A percentile compares a stretch with the other conserved stretches of the same genome.
Conservation (phyloP, 2,329 filamentous ascomycete species). For the Neonectria magnoliae region DNA sequence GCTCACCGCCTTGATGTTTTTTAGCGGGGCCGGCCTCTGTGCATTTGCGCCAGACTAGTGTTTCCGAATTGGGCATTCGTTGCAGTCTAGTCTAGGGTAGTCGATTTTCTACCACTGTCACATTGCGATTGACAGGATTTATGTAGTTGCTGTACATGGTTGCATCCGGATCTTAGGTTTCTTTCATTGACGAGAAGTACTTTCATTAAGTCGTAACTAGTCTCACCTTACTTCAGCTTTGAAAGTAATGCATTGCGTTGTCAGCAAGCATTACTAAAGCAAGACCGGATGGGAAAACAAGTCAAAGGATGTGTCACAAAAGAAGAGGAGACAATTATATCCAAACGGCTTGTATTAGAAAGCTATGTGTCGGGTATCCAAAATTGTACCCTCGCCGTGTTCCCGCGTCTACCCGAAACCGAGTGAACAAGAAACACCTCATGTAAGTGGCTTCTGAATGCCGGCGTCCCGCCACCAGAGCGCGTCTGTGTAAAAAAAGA, state of each 20-base stretch:
- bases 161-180: no score
- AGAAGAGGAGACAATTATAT: not conserved
- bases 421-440: conserved; percentile 5
- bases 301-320: not conserved
- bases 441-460: conserved; percentile 29
- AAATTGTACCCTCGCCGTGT: not conserved
- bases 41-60: not conserved
- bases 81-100: not conserved
- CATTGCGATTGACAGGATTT: not conserved
- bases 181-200: no score
- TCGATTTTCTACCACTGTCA: not conserved
- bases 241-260: no score
- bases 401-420: conserved; percentile 12
- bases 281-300: no score
- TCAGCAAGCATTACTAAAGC: no score
- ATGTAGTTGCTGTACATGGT: not conserved
- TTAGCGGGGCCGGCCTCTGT: conserved; percentile 31
- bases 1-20: conserved; percentile 43
- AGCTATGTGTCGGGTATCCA: conserved; percentile 14
- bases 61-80: not conserved
- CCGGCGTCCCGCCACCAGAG: conserved; percentile 37
- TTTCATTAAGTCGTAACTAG: no score
- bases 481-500: conserved; percentile 21
- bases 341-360: conserved; percentile 39
- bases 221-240: no score